Evolutionary conservation across 345 rosid genomes (phyloP).

Genomic region (Cardamine resedifolia): DNA sequence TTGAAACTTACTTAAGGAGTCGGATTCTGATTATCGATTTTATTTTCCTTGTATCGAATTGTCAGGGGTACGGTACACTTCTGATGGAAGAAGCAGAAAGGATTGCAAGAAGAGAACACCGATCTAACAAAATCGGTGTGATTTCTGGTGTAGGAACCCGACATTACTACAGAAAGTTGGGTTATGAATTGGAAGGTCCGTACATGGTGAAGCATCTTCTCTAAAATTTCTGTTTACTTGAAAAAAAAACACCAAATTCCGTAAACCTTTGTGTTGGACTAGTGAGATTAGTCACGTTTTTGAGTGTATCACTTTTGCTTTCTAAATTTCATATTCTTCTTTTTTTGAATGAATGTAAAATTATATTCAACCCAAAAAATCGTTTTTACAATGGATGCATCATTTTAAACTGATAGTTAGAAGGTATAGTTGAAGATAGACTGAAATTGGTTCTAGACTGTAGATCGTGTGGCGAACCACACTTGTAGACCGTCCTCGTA

Average conservation of each 20-base stretch:
- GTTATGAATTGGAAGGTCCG: constrained; percentile 95
- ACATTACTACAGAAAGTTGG: constrained; percentile 89
- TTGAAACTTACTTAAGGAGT: background rate
- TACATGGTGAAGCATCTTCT: constrained; percentile 86
- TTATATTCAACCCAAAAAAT: no score
- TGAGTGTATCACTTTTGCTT: constrained; percentile 5
- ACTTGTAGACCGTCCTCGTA: no score
- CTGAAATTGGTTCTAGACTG: no score
- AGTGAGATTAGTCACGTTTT: background rate
- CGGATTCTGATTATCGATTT: background rate
- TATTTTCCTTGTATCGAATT: background rate
- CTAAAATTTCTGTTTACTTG: constrained; percentile 17
- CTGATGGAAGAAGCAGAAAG: constrained; percentile 98
- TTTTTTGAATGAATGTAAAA: no score
- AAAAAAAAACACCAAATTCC: background rate
- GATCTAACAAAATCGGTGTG: constrained; percentile 80
- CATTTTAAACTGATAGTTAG: no score
- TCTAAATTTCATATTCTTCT: background rate
- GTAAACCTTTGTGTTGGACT: constrained; percentile 8
- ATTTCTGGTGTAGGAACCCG: constrained; percentile 97
- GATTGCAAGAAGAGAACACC: constrained; percentile 75
- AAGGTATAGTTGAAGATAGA: no score
- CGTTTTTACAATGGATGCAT: no score
- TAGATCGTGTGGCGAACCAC: no score
- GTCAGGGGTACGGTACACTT: constrained; percentile 92